Base-by-base conservation (phyloP, 306 rosid genomes). In the Morella rubra region DNA sequence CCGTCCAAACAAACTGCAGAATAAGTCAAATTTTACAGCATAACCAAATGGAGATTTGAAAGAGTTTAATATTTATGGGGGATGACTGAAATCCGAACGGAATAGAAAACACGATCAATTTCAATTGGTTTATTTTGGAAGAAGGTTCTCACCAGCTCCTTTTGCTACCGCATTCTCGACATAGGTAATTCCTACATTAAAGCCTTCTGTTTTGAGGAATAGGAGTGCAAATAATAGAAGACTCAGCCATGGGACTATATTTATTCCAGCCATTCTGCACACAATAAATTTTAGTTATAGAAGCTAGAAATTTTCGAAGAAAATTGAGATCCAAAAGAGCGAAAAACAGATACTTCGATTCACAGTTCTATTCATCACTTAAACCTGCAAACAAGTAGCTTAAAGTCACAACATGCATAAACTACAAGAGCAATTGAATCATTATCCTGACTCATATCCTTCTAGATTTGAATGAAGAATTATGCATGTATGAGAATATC, bases 1-100 rank as follows among this genome's bases (percentile, higher is more conserved):
- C 98, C 98, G 76, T 95, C 98, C 89, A 95, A 87, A 84, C 98
- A 95, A 82, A 95, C 97, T 95, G 92, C 81, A 74, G 19, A 68
- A 73, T 8, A 73, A 51, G 71, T 79, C 49, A 44, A 73, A 77
- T 73, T 67, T 73, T 46, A 77, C 54, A 62, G 61, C 50, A 69
- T 53, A 18, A 74, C 46, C 40, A 18, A 50, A 64, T 8, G n/a
- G 40, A 62, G 19, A 37, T 62, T 62, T 42, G 50, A 65, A 65
- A 16, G 27, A 65, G 46, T 65, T 65, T 42, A 42, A 32, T 42
- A 5, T 65, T n/a, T 65, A 42, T 18, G 71, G 22, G 46, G 14
- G 69, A 69, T 41, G 14, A 51, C 18, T 13, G n/a, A 80, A 76
- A 67, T 76, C 41, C 27, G 47, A 37, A 72, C 9, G 8, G 3